Percentiles rank a stretch among this genome's conserved stretches.
Conservation (phyloP, 2,329 filamentous ascomycete species). For the Penicillium sp. region DNA sequence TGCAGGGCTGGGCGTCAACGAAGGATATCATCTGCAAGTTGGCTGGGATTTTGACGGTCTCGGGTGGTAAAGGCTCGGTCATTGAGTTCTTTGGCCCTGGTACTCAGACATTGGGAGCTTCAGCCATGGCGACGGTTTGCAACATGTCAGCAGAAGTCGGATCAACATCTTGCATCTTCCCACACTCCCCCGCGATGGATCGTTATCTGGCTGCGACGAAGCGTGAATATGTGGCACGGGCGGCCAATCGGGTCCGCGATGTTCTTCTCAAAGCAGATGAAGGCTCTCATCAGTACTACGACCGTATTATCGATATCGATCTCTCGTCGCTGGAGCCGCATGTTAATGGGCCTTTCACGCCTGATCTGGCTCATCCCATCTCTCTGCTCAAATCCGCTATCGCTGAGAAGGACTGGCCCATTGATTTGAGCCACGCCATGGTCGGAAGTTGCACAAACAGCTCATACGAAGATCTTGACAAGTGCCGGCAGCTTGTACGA, state of each 20-base stretch:
- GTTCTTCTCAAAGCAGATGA: constrained; percentile 78
- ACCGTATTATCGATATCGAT: constrained; percentile 88
- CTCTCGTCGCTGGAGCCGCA: constrained; percentile 89
- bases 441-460: constrained; percentile 99
- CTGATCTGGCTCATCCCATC: constrained; percentile 89
- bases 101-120: constrained; percentile 85
- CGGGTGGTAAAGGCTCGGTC: constrained; percentile 91
- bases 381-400: constrained; percentile 88
- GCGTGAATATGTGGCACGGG: constrained; percentile 66
- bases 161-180: constrained; percentile 94
- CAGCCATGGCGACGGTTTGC: constrained; percentile 88
- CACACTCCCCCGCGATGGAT: constrained; percentile 81
- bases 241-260: constrained; percentile 14
- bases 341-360: constrained; percentile 96
- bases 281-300: constrained; percentile 81
- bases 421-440: constrained; percentile 86
- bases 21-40: constrained; percentile 95
- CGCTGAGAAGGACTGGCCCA: constrained; percentile 84
- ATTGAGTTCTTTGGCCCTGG: constrained; percentile 94
- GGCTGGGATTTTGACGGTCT: constrained; percentile 86
- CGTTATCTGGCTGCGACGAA: constrained; percentile 88
- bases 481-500: constrained; percentile 89
- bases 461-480: constrained; percentile 97
- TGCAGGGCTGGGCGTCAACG: constrained; percentile 88
- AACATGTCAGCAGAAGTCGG: constrained; percentile 92